These are phyloP conservation scores for Angophora floribunda DNA, from an alignment of 345 rosid genomes.

Conservation along the genomic window DNA sequence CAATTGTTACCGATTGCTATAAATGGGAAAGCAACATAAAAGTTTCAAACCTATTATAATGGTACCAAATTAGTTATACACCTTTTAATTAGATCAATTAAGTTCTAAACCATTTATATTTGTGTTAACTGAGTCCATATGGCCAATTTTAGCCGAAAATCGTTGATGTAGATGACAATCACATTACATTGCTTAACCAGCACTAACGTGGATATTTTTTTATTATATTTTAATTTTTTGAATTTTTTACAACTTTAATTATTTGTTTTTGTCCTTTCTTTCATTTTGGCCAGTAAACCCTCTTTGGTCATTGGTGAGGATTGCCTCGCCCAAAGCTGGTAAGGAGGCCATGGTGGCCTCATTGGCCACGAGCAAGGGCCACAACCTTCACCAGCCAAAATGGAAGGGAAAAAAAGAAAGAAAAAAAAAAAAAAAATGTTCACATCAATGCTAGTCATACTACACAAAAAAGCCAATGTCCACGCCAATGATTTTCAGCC, in stretches of 20 bases:
- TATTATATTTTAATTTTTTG: no score
- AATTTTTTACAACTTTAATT: neutral
- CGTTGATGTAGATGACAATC: rapidly evolving
- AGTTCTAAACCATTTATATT: neutral
- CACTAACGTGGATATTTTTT: neutral
- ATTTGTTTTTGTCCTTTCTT: neutral
- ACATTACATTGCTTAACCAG: rapidly evolving
- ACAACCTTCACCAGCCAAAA: neutral
- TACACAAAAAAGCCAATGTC: rapidly evolving
- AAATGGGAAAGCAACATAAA: neutral
- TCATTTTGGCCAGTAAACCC: neutral
- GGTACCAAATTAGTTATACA: no score
- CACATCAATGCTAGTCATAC: rapidly evolving
- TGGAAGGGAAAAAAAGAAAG: neutral
- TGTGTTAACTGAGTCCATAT: neutral
- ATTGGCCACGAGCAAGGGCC: neutral
- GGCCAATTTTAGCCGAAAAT: neutral
- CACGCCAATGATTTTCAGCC: rapidly evolving
- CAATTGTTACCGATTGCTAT: neutral
- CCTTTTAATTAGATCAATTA: neutral
- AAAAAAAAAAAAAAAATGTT: no score
- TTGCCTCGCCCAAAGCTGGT: neutral
- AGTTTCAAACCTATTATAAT: no score
- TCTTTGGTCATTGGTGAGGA: neutral
- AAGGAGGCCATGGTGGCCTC: neutral